These are phyloP conservation scores for Verticillium albo-atrum DNA, from an alignment of 2,329 filamentous ascomycete species.

Conservation along the genomic window DNA sequence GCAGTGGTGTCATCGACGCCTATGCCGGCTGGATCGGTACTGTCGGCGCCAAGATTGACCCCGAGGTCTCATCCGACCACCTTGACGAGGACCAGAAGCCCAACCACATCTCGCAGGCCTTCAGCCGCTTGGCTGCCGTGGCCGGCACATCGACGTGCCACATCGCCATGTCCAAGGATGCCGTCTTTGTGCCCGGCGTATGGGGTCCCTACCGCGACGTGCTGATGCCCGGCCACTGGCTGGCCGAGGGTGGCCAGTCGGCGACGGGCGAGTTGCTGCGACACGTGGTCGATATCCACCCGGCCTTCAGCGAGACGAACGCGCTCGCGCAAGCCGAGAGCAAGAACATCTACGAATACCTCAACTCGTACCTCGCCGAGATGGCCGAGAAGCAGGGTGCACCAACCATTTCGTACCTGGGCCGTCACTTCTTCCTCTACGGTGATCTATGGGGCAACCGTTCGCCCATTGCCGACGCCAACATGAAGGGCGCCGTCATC, in stretches of 20 bases:
- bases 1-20: conserved; percentile 94
- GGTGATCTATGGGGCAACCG: conserved; percentile 97
- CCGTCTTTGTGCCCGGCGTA: conserved; percentile 90
- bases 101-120: conserved; percentile 89
- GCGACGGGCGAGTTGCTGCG: conserved; percentile 93
- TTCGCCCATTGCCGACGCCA: conserved; percentile 85
- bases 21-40: conserved; percentile 99
- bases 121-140: conserved; percentile 87
- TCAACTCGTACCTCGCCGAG: conserved; percentile 81
- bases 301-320: conserved; percentile 76
- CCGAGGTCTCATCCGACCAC: conserved; percentile 52
- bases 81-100: conserved; percentile 64
- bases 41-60: conserved; percentile 90
- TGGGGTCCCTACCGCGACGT: conserved; percentile 98
- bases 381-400: conserved; percentile 65
- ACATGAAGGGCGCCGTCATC: conserved; percentile 87
- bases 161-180: conserved; percentile 87
- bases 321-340: conserved; percentile 77
- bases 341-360: conserved; percentile 89
- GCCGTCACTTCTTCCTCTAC: conserved; percentile 96
- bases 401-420: conserved; percentile 78
- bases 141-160: conserved; percentile 97
- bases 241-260: conserved; percentile 95
- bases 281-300: conserved; percentile 92
- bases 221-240: conserved; percentile 87